Evolutionary conservation across 768 basidiomycete genomes (phyloP).

Genomic region (Russula compacta): DNA sequence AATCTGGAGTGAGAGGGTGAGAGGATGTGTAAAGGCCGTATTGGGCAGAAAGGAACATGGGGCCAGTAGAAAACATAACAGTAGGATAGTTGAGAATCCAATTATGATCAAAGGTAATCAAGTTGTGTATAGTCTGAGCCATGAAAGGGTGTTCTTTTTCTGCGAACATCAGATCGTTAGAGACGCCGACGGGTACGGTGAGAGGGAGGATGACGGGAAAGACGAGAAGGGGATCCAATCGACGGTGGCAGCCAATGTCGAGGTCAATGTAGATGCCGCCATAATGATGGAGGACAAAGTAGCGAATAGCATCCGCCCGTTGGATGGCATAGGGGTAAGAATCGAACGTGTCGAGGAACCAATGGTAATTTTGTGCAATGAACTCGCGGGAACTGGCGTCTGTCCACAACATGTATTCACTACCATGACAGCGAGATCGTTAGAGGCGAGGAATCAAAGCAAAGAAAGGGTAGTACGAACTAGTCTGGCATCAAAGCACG

Average conservation of each 20-base stretch:
- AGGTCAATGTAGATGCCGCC: slow-evolving; percentile 96
- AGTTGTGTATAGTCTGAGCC: slow-evolving; percentile 86
- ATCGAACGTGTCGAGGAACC: slow-evolving; percentile 93
- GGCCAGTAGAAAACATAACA: slow-evolving; percentile 99
- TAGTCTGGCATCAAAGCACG: slow-evolving; percentile 92
- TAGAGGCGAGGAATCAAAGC: background rate
- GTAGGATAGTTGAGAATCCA: slow-evolving; percentile 98
- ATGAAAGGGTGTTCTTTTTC: slow-evolving; percentile 82
- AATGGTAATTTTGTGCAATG: slow-evolving; percentile 77
- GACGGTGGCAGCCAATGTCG: slow-evolving; percentile 87
- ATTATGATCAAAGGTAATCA: slow-evolving; percentile 84
- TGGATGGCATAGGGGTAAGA: slow-evolving; percentile 87
- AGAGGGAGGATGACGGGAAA: slow-evolving; percentile 87
- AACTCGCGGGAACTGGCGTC: slow-evolving; percentile 86
- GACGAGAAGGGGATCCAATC: slow-evolving; percentile 75
- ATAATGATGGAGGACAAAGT: slow-evolving; percentile 92
- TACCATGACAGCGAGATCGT: slow-evolving; percentile 29
- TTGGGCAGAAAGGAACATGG: slow-evolving; percentile 96
- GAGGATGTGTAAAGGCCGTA: slow-evolving; percentile 79
- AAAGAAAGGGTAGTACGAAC: slow-evolving; percentile 41
- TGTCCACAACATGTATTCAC: slow-evolving; percentile 97
- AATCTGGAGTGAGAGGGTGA: slow-evolving; percentile 43
- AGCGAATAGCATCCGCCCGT: slow-evolving; percentile 95
- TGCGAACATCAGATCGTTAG: slow-evolving; percentile 94
- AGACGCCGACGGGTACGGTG: slow-evolving; percentile 95